Evolutionary conservation across 805 yeast genomes (phyloP), one percentile per base, ranked within the genome.

Genomic region (Schwanniomyces vanrijiae): DNA sequence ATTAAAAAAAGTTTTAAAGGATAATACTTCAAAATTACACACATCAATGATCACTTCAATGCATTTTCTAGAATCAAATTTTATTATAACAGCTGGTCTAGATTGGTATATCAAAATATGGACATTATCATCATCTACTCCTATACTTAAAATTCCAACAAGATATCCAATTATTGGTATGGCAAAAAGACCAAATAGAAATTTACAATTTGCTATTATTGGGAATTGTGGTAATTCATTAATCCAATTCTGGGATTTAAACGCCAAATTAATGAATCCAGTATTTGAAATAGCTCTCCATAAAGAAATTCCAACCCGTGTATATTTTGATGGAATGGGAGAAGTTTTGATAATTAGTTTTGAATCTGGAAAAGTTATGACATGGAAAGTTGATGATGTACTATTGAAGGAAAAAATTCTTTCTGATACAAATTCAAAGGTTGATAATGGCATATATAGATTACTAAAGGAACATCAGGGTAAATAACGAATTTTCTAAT

Each of bases 171-270:
- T 64, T 2, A 33, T 55, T 18, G 58, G 51, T 16, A 33, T 65
- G 2, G 48, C 53, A 16, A 42, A 49, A 4, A 45, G 65, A 14
- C 65, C 65, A 9, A 40, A 43, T 13, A 26, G 51, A 13, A 44
- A 47, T 10, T 51, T 49, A 20, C 70, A 66, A 42, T 63, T 68
- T 46, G 54, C 61, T 3, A 59, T 66, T 1, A 48, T 61, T 43
- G 68, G 69, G 0, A 40, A 55, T 1, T 50, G 45, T 39, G 43
- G 48, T 43, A 49, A 50, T 9, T 40, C 33, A 13, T 44, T 55
- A 2, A 44, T 68, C 4, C 62, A 64, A 29, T 57, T 62, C 24
- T 68, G 74, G 74, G 69, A 67, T 47, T 48, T 68, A 21, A 44
- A 53, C 7, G 39, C 29, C 8, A 53, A 45, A 37, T 25, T 59